These are phyloP conservation scores for Alternaria gaisen DNA, from an alignment of 2,329 filamentous ascomycete species.

Conservation along the genomic window DNA sequence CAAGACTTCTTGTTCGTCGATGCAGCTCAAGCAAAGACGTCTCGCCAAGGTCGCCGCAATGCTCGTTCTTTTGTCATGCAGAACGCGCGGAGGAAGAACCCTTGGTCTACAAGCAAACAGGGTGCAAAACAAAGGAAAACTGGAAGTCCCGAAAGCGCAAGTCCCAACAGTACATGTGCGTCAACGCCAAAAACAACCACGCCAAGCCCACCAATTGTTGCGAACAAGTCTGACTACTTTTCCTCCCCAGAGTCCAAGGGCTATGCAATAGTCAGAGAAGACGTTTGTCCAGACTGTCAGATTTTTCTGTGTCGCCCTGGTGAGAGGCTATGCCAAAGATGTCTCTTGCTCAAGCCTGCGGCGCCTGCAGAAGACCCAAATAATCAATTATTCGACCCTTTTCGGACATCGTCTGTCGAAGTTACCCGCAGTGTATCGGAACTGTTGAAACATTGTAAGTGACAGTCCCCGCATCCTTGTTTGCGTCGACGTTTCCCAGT, in stretches of 20 bases:
- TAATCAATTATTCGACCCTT: conserved; percentile 45
- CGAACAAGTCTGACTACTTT: conserved; percentile 30
- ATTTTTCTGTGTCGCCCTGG: conserved; percentile 41
- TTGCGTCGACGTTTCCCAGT: conserved; percentile 14
- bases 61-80: conserved; percentile 54
- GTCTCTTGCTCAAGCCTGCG: conserved; percentile 31
- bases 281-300: conserved; percentile 43
- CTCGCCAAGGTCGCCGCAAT: conserved; percentile 50
- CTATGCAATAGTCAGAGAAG: conserved; percentile 27
- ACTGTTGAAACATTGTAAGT: conserved; percentile 51
- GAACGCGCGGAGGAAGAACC: conserved; percentile 48
- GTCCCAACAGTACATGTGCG: conserved; percentile 41
- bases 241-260: conserved; percentile 24
- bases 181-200: conserved; percentile 44
- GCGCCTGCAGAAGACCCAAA: conserved; percentile 34
- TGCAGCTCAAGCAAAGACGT: conserved; percentile 49
- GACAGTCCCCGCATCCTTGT: conserved; percentile 17
- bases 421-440: conserved; percentile 40
- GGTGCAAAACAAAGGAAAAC: conserved; percentile 41
- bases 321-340: conserved; percentile 43
- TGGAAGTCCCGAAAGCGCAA: conserved; percentile 33
- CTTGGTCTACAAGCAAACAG: conserved; percentile 53
- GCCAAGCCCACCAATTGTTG: conserved; percentile 39
- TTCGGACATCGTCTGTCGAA: conserved; percentile 40
- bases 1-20: conserved; percentile 52